phyloP scores from a whole-genome alignment of 495 filamentous ascomycete species.

The Penicillium macrosclerotiorum region DNA sequence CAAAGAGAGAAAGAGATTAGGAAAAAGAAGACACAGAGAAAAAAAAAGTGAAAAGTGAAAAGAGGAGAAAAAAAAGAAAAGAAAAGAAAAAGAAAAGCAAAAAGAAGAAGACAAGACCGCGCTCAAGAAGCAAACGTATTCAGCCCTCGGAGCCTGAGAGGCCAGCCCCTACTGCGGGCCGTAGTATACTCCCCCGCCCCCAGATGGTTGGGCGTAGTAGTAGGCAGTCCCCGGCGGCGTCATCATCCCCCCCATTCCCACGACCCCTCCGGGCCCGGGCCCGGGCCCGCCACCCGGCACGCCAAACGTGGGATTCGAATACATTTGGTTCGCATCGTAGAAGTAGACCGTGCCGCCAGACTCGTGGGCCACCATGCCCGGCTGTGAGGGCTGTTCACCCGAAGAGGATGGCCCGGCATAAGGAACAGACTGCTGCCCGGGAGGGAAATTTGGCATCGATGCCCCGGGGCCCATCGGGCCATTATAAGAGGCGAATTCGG shows the following conservation, averaged over 20 bases:
- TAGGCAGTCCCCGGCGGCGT: slow-evolving; percentile 67
- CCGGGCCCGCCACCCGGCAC: too few relatives aligned
- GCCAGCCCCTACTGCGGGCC: slow-evolving; percentile 50
- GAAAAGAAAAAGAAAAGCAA: slow-evolving; percentile 10
- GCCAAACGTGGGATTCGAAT: slow-evolving; percentile 48
- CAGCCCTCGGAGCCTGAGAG: slow-evolving; percentile 5
- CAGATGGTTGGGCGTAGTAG: slow-evolving; percentile 65
- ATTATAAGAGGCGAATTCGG: slow-evolving; percentile 39
- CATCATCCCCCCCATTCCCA: slow-evolving; percentile 80
- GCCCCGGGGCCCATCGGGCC: slow-evolving; percentile 51
- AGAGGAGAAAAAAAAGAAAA: slow-evolving; percentile 8
- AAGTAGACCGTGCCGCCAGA: slow-evolving; percentile 95
- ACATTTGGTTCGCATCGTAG: slow-evolving; percentile 73
- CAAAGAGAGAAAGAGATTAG: slow-evolving; percentile 15
- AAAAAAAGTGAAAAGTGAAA: slow-evolving; percentile 8
- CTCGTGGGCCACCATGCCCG: slow-evolving; percentile 84
- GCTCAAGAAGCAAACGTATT: slow-evolving; percentile 1
- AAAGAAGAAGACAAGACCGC: slow-evolving; percentile 10
- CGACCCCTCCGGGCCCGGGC: slow-evolving; percentile 54
- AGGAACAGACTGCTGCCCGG: slow-evolving; percentile 40
- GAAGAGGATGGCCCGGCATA: slow-evolving; percentile 45
- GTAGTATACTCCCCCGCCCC: slow-evolving; percentile 55
- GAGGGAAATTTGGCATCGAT: slow-evolving; percentile 54
- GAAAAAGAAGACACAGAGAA: slow-evolving; percentile 5
- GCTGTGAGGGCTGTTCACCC: slow-evolving; percentile 48